Conservation (phyloP, 768 basidiomycete species). For the Mrakia blollopis region DNA sequence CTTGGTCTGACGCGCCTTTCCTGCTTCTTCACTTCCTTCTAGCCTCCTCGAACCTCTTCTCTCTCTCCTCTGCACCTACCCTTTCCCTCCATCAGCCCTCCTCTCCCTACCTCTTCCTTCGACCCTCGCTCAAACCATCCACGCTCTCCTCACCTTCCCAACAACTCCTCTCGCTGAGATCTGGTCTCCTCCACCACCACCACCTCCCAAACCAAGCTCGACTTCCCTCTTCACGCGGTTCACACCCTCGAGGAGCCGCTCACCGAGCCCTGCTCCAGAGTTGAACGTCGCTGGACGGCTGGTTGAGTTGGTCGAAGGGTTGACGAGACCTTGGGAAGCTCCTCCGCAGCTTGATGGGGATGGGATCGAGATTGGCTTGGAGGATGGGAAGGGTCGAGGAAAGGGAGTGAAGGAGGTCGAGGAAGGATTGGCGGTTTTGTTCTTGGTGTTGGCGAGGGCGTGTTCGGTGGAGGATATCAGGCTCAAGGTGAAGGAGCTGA, state of each 20-base stretch:
- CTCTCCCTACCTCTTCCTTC: slow-evolving; percentile 56
- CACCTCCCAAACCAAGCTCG: background rate
- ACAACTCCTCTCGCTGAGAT: slow-evolving; percentile 55
- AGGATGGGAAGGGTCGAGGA: slow-evolving; percentile 59
- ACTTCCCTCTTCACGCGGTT: background rate
- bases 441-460: slow-evolving; percentile 67
- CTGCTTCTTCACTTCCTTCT: slow-evolving; percentile 1
- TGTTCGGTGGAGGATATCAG: slow-evolving; percentile 60
- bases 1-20: background rate
- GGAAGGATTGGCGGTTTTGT: slow-evolving; percentile 69
- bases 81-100: slow-evolving; percentile 52
- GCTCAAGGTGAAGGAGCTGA: slow-evolving; percentile 57
- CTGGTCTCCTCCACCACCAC: slow-evolving; percentile 54
- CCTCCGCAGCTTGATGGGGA: slow-evolving; percentile 42
- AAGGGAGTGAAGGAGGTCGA: slow-evolving; percentile 58
- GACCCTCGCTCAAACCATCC: slow-evolving; percentile 75
- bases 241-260: background rate
- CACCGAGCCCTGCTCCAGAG: background rate
- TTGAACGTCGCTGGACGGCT: background rate
- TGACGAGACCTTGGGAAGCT: slow-evolving; percentile 16
- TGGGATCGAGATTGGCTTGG: slow-evolving; percentile 51
- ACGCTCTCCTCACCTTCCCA: slow-evolving; percentile 74
- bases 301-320: background rate
- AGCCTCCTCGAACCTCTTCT: slow-evolving; percentile 70
- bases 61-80: slow-evolving; percentile 62